These are phyloP conservation scores for Sclerotinia minor DNA, from an alignment of 2,329 filamentous ascomycete genomes.

Conservation along the genomic window DNA sequence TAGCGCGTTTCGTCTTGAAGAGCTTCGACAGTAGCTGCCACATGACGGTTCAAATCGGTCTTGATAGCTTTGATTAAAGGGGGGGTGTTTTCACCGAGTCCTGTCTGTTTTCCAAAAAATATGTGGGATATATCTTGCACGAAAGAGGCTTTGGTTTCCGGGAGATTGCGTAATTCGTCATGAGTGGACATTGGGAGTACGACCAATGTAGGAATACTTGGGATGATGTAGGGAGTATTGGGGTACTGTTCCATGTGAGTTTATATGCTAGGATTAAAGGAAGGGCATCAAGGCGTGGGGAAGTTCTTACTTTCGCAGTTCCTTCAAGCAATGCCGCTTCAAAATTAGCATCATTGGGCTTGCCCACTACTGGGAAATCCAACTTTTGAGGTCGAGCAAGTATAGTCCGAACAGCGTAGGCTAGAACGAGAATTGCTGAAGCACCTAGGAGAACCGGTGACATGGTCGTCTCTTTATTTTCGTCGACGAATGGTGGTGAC, in stretches of 20 bases:
- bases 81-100: background rate
- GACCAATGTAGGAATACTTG: background rate
- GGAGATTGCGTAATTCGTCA: background rate
- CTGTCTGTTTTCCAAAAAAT: background rate
- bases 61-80: conserved; percentile 31
- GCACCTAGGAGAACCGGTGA: background rate
- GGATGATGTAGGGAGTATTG: background rate
- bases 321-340: background rate
- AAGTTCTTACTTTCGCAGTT: background rate
- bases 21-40: conserved; percentile 28
- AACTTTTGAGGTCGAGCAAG: background rate
- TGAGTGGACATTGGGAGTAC: background rate
- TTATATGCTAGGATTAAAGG: background rate
- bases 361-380: background rate
- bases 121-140: background rate
- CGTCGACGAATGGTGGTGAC: background rate
- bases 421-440: background rate
- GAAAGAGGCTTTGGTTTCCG: background rate
- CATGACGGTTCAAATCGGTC: conserved; percentile 34
- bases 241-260: conserved; percentile 5
- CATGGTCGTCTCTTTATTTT: background rate
- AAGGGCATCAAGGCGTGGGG: background rate
- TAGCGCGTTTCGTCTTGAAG: conserved; percentile 37
- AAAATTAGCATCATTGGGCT: background rate
- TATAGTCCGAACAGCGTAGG: background rate